Percentiles rank a stretch among this genome's conserved stretches.
Conservation (phyloP, 257 asterid genomes). For the Avicennia marina region DNA sequence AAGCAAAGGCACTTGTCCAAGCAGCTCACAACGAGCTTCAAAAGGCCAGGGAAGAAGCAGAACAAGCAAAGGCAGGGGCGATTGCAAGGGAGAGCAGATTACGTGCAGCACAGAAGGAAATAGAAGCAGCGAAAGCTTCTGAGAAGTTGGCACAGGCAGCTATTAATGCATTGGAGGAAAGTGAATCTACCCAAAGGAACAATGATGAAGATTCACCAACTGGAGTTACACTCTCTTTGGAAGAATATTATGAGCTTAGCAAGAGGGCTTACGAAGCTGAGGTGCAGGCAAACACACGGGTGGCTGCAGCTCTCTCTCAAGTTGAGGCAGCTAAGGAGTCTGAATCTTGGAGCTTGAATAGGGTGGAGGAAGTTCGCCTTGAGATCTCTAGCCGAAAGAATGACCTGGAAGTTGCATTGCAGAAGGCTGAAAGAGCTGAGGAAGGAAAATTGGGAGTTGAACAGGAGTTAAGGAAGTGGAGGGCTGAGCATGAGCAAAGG, state of each 20-base stretch:
- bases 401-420: constrained; percentile 47
- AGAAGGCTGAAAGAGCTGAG: constrained; percentile 62
- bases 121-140: constrained; percentile 72
- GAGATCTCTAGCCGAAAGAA: constrained; percentile 44
- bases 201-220: constrained; percentile 25
- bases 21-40: constrained; percentile 46
- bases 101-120: constrained; percentile 63
- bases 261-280: constrained; percentile 84
- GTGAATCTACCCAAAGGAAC: constrained; percentile 36
- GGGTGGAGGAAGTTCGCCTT: constrained; percentile 55
- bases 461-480: constrained; percentile 72
- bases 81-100: constrained; percentile 47
- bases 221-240: constrained; percentile 58
- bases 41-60: constrained; percentile 60
- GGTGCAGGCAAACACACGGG: constrained; percentile 60
- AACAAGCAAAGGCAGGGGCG: constrained; percentile 58
- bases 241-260: constrained; percentile 85
- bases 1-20: constrained; percentile 42
- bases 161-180: constrained; percentile 62
- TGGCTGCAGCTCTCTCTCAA: constrained; percentile 52
- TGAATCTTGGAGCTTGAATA: constrained; percentile 48
- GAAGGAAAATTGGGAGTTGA: constrained; percentile 69
- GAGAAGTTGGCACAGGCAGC: constrained; percentile 86
- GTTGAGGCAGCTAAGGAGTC: constrained; percentile 70
- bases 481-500: constrained; percentile 66